These are phyloP conservation scores for Cutaneotrichosporon spelunceum DNA, from an alignment of 1,284 basidiomycete genomes.

Conservation along the genomic window DNA sequence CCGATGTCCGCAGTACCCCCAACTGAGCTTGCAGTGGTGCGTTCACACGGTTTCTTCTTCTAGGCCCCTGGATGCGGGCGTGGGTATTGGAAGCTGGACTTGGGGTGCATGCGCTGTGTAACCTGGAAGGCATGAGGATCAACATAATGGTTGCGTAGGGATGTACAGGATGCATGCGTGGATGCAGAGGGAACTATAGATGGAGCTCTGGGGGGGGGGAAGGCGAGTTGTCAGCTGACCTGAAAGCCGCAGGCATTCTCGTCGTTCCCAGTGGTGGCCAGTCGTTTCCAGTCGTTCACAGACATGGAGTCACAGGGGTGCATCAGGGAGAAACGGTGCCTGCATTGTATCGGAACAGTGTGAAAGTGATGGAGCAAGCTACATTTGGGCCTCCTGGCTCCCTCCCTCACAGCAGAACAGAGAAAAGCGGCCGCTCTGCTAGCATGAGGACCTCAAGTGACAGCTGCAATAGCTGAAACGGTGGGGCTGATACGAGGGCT, in stretches of 20 bases:
- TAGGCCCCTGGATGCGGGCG: not conserved
- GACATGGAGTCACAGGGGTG: too few relatives aligned
- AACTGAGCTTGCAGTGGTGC: not conserved
- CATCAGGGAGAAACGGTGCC: not conserved
- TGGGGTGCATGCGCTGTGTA: too few relatives aligned
- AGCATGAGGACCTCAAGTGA: too few relatives aligned
- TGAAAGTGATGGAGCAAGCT: not conserved
- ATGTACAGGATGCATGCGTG: not conserved
- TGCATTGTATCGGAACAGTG: not conserved
- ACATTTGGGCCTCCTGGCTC: not conserved
- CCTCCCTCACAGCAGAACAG: not conserved
- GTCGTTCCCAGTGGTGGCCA: too few relatives aligned
- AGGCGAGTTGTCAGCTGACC: not conserved
- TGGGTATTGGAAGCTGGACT: not conserved
- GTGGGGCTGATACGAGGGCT: not conserved
- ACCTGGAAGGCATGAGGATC: not conserved
- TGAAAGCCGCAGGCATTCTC: too few relatives aligned
- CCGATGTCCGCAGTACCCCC: not conserved
- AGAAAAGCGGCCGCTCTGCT: too few relatives aligned
- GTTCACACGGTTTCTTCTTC: not conserved
- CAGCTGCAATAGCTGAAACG: not conserved
- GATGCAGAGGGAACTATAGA: not conserved
- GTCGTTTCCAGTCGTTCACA: too few relatives aligned
- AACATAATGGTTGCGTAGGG: not conserved
- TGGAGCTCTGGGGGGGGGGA: not conserved